Evolutionary conservation across 78 protist genomes (phyloP).

Genomic region (Monocercomonoides exilis): DNA sequence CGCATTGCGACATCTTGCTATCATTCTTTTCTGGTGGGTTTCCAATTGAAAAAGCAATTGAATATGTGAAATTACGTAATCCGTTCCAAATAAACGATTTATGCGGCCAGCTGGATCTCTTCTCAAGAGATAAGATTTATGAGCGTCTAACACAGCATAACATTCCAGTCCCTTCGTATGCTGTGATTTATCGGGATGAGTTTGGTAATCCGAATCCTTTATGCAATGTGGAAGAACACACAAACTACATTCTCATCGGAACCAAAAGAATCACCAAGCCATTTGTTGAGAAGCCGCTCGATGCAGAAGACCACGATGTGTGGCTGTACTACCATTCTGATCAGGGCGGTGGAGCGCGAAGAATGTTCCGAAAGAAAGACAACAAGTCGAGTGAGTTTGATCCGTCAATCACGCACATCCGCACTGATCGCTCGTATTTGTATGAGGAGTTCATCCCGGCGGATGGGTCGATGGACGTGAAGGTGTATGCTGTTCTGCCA

Average conservation of each 20-base stretch:
- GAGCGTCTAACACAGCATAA: constrained; percentile 12
- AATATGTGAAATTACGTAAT: background rate
- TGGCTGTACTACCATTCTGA: constrained; percentile 67
- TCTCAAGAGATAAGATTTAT: constrained; percentile 46
- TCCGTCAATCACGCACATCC: constrained; percentile 14
- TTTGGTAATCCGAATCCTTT: background rate
- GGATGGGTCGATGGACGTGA: constrained; percentile 55
- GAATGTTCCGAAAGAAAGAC: constrained; percentile 75
- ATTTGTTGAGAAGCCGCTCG: constrained; percentile 83
- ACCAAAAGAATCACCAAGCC: constrained; percentile 70
- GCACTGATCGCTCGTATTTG: constrained; percentile 62
- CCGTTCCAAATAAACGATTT: constrained; percentile 52
- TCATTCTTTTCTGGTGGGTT: constrained; percentile 45
- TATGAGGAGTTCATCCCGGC: constrained; percentile 56
- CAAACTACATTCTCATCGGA: constrained; percentile 21
- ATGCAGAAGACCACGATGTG: constrained; percentile 82
- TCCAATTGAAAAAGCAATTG: constrained; percentile 52
- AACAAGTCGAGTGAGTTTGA: constrained; percentile 3
- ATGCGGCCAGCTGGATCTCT: constrained; percentile 34
- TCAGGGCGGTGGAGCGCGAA: constrained; percentile 69
- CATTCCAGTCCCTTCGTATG: constrained; percentile 52
- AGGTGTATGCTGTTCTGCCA: constrained; percentile 61
- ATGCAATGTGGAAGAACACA: background rate
- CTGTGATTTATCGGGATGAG: background rate
- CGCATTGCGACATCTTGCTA: background rate